A percentile compares a stretch with the other conserved stretches of the same genome.
These are phyloP conservation scores for Beauveria medogensis DNA, from an alignment of 2,329 filamentous ascomycete species.

Conservation along the genomic window DNA sequence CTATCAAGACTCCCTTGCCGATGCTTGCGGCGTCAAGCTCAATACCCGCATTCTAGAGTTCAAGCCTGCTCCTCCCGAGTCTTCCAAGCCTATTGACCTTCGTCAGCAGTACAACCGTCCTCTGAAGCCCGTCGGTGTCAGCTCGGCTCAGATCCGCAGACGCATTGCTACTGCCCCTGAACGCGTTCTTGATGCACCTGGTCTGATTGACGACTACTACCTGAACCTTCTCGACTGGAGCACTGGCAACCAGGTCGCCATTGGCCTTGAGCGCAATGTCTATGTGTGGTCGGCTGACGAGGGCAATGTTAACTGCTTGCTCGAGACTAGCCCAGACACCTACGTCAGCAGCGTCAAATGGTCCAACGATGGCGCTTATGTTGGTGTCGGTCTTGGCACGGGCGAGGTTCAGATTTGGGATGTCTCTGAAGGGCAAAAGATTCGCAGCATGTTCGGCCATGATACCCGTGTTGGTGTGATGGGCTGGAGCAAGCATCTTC, in stretches of 20 bases:
- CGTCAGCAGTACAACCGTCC: slow-evolving; percentile 97
- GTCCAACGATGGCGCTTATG: slow-evolving; percentile 94
- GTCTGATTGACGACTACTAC: slow-evolving; percentile 97
- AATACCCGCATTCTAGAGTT: slow-evolving; percentile 96
- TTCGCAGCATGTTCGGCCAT: slow-evolving; percentile 97
- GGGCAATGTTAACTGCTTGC: slow-evolving; percentile 77
- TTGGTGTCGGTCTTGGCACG: slow-evolving; percentile 86
- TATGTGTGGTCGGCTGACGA: slow-evolving; percentile 98
- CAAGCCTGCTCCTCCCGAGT: slow-evolving; percentile 97
- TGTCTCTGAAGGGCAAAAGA: slow-evolving; percentile 86
- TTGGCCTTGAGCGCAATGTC: slow-evolving; percentile 91
- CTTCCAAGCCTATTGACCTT: slow-evolving; percentile 95
- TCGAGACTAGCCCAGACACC: slow-evolving; percentile 83
- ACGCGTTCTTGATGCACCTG: slow-evolving; percentile 90
- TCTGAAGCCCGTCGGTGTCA: slow-evolving; percentile 65
- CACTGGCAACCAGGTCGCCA: slow-evolving; percentile 93
- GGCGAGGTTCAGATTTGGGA: slow-evolving; percentile 99
- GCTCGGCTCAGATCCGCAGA: slow-evolving; percentile 79
- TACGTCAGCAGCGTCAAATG: slow-evolving; percentile 98
- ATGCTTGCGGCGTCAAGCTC: slow-evolving; percentile 83
- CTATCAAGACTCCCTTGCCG: slow-evolving; percentile 85
- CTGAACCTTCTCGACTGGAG: slow-evolving; percentile 98
- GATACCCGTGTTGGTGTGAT: slow-evolving; percentile 95
- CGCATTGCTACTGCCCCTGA: slow-evolving; percentile 92
- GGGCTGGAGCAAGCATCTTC: slow-evolving; percentile 98